Evolutionary conservation across 1,284 basidiomycete genomes (phyloP).

Genomic region (Ganoderma resinaceum): DNA sequence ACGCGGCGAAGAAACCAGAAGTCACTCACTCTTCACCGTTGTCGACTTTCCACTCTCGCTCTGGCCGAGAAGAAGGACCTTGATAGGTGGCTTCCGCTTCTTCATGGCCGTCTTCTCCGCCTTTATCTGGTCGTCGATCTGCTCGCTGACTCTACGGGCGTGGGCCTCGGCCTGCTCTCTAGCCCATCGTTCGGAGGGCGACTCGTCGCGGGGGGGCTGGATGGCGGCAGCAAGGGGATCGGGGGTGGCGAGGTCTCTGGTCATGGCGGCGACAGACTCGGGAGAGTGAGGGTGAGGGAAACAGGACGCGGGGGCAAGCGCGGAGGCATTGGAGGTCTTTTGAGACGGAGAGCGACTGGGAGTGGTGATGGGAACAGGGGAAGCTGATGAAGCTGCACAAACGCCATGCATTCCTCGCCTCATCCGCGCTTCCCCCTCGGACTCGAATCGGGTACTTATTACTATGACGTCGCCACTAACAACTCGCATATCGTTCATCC

Average conservation of each 20-base stretch:
- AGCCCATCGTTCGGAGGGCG: constrained; percentile 54
- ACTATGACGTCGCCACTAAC: background rate
- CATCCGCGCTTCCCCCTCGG: background rate
- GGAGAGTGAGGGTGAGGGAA: background rate
- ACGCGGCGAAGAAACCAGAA: background rate
- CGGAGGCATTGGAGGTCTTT: constrained; percentile 14
- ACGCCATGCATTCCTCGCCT: constrained; percentile 3
- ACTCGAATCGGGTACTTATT: too few species aligned
- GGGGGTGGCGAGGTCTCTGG: constrained; percentile 27
- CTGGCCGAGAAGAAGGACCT: constrained; percentile 63
- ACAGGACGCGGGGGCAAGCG: constrained; percentile 3
- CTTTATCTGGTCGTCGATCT: constrained; percentile 72
- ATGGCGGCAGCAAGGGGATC: constrained; percentile 67
- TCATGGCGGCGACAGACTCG: constrained; percentile 25
- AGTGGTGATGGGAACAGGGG: constrained; percentile 32
- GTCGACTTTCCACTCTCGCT: constrained; percentile 58
- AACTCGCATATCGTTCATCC: background rate
- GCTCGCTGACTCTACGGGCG: constrained; percentile 64
- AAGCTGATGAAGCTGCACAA: constrained; percentile 29
- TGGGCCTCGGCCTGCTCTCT: constrained; percentile 65
- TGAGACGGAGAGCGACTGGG: constrained; percentile 8
- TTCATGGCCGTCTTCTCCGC: constrained; percentile 58
- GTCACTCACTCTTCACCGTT: constrained; percentile 66
- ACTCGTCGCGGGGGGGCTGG: constrained; percentile 66
- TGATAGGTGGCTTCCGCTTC: constrained; percentile 61